phyloP scores from a whole-genome alignment of 202 grass and related monocot species.

The Zizania palustris region DNA sequence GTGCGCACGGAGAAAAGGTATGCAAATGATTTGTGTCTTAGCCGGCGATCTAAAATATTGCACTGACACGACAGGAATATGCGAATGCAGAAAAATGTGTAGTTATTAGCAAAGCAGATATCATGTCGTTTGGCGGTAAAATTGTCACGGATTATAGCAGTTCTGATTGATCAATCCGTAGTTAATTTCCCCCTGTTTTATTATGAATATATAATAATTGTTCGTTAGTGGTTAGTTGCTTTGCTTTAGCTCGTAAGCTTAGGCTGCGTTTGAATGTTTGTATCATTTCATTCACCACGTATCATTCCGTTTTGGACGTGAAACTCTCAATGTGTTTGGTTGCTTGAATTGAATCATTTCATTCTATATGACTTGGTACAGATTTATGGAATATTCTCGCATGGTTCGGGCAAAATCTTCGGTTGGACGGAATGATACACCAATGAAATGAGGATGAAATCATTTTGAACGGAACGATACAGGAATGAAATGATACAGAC shows the following conservation, averaged over 20 bases:
- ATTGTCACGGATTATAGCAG: neutral
- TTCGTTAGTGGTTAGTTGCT: neutral
- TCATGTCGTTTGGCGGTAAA: neutral
- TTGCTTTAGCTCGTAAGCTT: neutral
- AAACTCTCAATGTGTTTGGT: no score
- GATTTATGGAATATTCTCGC: no score
- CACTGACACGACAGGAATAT: constrained; percentile 26
- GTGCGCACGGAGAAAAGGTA: constrained; percentile 11
- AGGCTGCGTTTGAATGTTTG: no score
- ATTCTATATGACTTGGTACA: no score
- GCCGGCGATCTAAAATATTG: constrained; percentile 35
- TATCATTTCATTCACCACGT: no score
- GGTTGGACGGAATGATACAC: no score
- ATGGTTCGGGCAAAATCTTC: no score
- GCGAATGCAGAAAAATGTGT: constrained; percentile 12
- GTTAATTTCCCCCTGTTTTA: neutral
- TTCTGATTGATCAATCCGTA: neutral
- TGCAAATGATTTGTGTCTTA: constrained; percentile 32
- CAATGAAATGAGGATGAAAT: no score
- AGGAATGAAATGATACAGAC: no score
- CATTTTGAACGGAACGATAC: no score
- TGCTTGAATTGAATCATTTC: no score
- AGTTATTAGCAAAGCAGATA: neutral
- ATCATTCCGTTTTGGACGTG: no score
- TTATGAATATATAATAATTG: neutral